Conservation (phyloP, 2,329 filamentous ascomycete genomes). For the Pestalotiopsis sp. region DNA sequence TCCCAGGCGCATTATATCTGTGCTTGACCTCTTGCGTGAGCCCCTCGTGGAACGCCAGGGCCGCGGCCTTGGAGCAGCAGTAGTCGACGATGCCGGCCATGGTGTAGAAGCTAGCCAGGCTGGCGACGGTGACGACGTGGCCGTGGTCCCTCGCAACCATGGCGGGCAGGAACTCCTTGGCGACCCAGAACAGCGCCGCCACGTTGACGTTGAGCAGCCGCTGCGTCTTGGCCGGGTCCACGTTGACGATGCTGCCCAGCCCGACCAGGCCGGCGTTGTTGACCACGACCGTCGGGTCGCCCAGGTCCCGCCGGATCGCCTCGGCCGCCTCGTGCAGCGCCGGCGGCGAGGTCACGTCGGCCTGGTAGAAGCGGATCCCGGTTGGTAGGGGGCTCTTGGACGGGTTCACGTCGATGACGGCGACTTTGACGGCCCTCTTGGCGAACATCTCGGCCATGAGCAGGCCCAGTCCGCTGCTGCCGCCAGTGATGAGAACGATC, state of each 20-base stretch:
- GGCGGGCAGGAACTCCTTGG: constrained; percentile 48
- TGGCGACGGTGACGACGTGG: constrained; percentile 55
- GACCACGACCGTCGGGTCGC: constrained; percentile 39
- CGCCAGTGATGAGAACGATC: constrained; percentile 27
- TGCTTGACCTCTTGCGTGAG: constrained; percentile 37
- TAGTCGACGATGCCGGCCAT: constrained; percentile 53
- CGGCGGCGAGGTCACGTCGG: constrained; percentile 50
- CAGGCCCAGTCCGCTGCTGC: constrained; percentile 36
- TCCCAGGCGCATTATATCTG: constrained; percentile 32
- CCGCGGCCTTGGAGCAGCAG: constrained; percentile 51
- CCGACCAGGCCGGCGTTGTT: constrained; percentile 44
- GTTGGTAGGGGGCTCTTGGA: neutral
- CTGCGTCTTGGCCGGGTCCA: constrained; percentile 38
- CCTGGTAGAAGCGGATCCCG: constrained; percentile 39
- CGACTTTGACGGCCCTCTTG: constrained; percentile 37
- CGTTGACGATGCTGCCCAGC: constrained; percentile 43
- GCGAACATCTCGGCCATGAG: constrained; percentile 37
- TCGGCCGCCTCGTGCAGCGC: constrained; percentile 46
- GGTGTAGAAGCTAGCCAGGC: constrained; percentile 49
- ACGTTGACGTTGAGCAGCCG: constrained; percentile 51
- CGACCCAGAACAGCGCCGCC: constrained; percentile 46
- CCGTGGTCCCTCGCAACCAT: constrained; percentile 51
- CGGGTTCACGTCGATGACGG: constrained; percentile 37
- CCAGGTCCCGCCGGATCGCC: constrained; percentile 33
- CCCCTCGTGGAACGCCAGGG: constrained; percentile 55